Evolutionary conservation across 208 protist species (phyloP).

Genomic region (Leishmania amazonensis): DNA sequence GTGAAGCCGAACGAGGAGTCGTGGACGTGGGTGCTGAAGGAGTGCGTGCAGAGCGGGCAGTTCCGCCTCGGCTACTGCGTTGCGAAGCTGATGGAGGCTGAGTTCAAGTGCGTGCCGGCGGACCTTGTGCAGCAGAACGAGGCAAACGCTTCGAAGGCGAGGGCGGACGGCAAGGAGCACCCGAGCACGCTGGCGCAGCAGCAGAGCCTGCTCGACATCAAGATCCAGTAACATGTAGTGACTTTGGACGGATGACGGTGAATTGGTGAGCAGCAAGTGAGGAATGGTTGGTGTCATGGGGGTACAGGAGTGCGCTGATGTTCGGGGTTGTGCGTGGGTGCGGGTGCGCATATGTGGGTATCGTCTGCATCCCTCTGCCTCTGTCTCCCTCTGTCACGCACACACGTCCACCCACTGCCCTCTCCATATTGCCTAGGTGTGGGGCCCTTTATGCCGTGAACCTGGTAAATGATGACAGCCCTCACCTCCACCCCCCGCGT

Average conservation of each 20-base stretch:
- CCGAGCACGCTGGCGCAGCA: conserved; percentile 70
- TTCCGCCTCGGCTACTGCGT: conserved; percentile 87
- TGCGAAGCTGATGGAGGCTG: conserved; percentile 70
- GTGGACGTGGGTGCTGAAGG: conserved; percentile 86
- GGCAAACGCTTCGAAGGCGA: conserved; percentile 81
- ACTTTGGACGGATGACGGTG: not conserved
- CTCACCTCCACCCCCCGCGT: not conserved
- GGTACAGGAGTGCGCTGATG: not conserved
- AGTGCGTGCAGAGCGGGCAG: conserved; percentile 83
- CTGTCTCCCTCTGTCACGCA: not conserved
- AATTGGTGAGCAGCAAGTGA: not conserved
- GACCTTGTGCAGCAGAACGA: conserved; percentile 83
- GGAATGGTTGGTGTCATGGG: not conserved
- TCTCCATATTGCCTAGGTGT: not conserved
- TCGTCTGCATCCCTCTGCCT: not conserved
- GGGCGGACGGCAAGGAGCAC: conserved; percentile 85
- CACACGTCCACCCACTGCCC: not conserved
- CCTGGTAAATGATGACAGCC: not conserved
- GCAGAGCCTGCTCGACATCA: conserved; percentile 83
- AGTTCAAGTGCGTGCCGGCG: conserved; percentile 77
- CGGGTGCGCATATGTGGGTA: not conserved
- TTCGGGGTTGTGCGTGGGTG: not conserved
- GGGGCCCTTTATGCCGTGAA: not conserved
- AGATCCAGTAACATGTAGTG: conserved; percentile 72
- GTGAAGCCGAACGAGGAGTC: conserved; percentile 86